Percentiles rank a stretch among this genome's conserved stretches.
These are phyloP conservation scores for Hanseniaspora singularis DNA, from an alignment of 805 yeast species.

Conservation along the genomic window DNA sequence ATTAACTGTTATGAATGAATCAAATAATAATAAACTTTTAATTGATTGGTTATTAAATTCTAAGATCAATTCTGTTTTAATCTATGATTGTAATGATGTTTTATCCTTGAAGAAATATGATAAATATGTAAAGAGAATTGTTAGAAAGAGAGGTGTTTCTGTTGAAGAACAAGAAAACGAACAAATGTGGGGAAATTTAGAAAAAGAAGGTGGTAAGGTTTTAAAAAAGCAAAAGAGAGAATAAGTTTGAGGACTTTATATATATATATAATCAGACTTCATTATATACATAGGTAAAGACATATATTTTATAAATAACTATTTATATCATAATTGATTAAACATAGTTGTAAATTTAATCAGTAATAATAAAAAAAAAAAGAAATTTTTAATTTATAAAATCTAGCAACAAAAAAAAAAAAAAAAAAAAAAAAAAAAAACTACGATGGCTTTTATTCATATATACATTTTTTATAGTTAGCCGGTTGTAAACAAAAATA, in stretches of 20 bases:
- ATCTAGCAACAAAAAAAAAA: too few species aligned
- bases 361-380: too few species aligned
- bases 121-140: conserved; percentile 28
- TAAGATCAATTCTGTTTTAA: conserved; percentile 19
- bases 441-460: too few species aligned
- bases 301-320: too few species aligned
- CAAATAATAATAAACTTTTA: neutral
- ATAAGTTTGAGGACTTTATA: neutral
- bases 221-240: conserved; percentile 8
- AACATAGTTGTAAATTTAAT: too few species aligned
- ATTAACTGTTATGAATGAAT: neutral
- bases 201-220: conserved; percentile 17
- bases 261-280: neutral
- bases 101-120: conserved; percentile 19
- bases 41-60: conserved; percentile 34
- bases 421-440: too few species aligned
- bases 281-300: neutral
- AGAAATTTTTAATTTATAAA: too few species aligned
- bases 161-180: conserved; percentile 30
- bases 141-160: conserved; percentile 31
- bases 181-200: conserved; percentile 24
- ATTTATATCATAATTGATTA: too few species aligned
- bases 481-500: too few species aligned
- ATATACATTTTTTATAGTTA: too few species aligned
- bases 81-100: conserved; percentile 12